These are phyloP conservation scores for Skeletonema marinoi DNA, from an alignment of 108 stramenopile genomes.

Conservation along the genomic window DNA sequence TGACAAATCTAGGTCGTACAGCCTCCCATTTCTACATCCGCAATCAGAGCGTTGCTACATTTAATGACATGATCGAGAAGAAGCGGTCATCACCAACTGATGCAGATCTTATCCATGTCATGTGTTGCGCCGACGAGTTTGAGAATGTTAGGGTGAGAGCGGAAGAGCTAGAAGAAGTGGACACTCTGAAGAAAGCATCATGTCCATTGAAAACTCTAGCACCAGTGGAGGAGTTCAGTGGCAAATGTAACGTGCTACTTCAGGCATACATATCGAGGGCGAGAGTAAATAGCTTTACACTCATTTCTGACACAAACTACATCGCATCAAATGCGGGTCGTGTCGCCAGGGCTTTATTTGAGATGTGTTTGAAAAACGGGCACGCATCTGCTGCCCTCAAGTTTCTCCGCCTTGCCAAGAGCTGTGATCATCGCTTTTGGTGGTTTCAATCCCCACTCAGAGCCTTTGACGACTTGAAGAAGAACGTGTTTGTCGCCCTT, in stretches of 20 bases:
- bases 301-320: constrained; percentile 97
- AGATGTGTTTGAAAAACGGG: constrained; percentile 87
- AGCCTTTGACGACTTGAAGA: constrained; percentile 86
- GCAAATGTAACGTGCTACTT: constrained; percentile 93
- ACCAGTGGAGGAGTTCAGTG: constrained; percentile 77
- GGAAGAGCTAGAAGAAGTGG: constrained; percentile 92
- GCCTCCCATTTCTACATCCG: constrained; percentile 99
- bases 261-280: constrained; percentile 89
- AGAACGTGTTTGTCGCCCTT: constrained; percentile 69
- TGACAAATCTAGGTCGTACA: constrained; percentile 92
- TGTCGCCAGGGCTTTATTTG: constrained; percentile 95
- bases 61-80: constrained; percentile 83
- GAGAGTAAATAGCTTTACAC: constrained; percentile 85
- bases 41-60: constrained; percentile 92
- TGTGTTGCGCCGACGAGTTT: constrained; percentile 95
- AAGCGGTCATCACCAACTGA: constrained; percentile 65
- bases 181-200: constrained; percentile 57
- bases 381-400: constrained; percentile 78
- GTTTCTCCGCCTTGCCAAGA: constrained; percentile 90
- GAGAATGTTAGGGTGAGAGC: constrained; percentile 93
- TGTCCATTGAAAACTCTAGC: constrained; percentile 56
- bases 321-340: constrained; percentile 96
- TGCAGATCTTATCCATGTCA: constrained; percentile 77
- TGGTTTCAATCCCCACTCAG: constrained; percentile 95
- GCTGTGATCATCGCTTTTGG: constrained; percentile 94